Evolutionary conservation across 176 grass and related monocot genomes (phyloP).

Genomic region (Carex myosuroides): DNA sequence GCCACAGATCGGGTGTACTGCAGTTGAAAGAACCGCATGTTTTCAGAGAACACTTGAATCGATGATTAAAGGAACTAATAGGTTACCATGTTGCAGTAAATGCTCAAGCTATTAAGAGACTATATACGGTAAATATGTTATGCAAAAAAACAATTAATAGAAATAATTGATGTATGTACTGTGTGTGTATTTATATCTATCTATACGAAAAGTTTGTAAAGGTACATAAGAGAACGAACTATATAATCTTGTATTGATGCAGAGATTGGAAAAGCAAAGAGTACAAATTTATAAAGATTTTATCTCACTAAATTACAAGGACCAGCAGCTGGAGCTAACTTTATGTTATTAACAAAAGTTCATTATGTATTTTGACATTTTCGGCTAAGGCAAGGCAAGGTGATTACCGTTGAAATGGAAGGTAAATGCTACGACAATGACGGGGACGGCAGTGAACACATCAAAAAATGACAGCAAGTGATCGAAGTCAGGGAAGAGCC

Average conservation of each 20-base stretch:
- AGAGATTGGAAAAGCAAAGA: background rate
- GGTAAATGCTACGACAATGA: conserved; percentile 88
- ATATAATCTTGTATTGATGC: background rate
- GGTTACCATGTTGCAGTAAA: background rate
- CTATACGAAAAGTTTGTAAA: background rate
- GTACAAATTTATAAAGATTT: background rate
- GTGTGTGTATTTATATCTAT: background rate
- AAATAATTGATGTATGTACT: background rate
- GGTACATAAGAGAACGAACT: background rate
- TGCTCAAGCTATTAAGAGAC: background rate
- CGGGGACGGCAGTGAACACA: conserved; percentile 78
- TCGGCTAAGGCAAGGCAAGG: background rate
- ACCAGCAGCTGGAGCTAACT: background rate
- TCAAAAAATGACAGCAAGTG: conserved; percentile 63
- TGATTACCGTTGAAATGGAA: conserved; percentile 93
- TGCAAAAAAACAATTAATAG: background rate
- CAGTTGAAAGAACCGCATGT: background rate
- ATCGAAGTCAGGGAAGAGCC: conserved; percentile 65
- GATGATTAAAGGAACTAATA: background rate
- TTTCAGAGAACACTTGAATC: background rate
- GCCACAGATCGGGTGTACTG: conserved; percentile 77
- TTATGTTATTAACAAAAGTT: background rate
- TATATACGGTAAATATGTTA: background rate
- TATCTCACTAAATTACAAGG: background rate
- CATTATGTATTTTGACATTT: background rate